A percentile compares a stretch with the other conserved stretches of the same genome.
These are phyloP conservation scores for Apostasia shenzhenica DNA, from an alignment of 106 monocot genomes.

Conservation along the genomic window DNA sequence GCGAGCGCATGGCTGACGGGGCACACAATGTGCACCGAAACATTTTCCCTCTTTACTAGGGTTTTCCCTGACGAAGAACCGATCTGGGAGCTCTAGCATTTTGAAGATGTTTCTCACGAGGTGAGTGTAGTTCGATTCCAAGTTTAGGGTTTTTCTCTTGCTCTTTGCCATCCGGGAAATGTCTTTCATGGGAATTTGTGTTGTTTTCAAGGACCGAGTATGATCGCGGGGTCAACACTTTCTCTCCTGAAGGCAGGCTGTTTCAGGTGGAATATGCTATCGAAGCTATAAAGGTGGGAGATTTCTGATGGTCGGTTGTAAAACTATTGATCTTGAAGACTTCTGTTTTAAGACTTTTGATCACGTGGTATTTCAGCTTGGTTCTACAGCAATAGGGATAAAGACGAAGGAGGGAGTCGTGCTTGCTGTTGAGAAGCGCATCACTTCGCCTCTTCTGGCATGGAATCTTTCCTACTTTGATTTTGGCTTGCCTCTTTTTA, in stretches of 20 bases:
- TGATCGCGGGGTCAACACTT: slow-evolving; percentile 70
- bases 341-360: not conserved
- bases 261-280: slow-evolving; percentile 77
- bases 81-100: not conserved
- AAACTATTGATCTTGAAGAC: not conserved
- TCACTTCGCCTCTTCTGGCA: slow-evolving; percentile 70
- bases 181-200: not conserved
- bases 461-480: not conserved
- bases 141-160: not conserved
- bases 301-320: not conserved
- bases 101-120: slow-evolving; percentile 39
- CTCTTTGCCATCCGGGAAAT: not conserved
- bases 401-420: slow-evolving; percentile 79
- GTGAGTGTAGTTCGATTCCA: slow-evolving; percentile 2
- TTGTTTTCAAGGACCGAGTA: slow-evolving; percentile 50
- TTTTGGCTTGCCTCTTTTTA: not conserved
- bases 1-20: too few relatives aligned
- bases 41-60: not conserved
- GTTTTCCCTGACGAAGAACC: not conserved
- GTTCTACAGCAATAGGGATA: slow-evolving; percentile 68
- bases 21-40: too few relatives aligned
- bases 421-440: slow-evolving; percentile 64
- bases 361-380: slow-evolving; percentile 32
- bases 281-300: slow-evolving; percentile 57
- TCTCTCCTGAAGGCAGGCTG: slow-evolving; percentile 64